phyloP scores from a whole-genome alignment of 257 asterid genomes.

The Solanum bulbocastanum region DNA sequence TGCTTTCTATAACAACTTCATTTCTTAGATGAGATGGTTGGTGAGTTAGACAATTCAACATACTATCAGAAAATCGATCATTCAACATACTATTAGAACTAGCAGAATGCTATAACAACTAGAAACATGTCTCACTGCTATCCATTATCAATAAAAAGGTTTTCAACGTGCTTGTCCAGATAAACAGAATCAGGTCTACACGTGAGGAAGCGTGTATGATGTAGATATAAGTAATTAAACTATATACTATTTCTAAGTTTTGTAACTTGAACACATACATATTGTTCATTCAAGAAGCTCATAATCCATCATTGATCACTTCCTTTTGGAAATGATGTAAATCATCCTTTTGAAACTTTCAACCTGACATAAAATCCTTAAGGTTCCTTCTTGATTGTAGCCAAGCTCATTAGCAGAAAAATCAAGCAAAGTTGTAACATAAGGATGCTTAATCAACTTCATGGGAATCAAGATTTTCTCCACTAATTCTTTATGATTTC shows the following conservation, averaged over 20 bases:
- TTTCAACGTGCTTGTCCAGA: background rate
- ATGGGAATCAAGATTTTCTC: constrained; percentile 3
- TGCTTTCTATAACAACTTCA: background rate
- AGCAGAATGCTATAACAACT: too few species aligned
- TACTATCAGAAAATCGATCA: background rate
- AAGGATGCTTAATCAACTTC: constrained; percentile 9
- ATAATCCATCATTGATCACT: background rate
- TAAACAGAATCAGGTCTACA: background rate
- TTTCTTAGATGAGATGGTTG: background rate
- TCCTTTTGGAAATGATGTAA: background rate
- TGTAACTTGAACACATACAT: background rate
- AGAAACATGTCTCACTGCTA: background rate
- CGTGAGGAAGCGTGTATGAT: background rate
- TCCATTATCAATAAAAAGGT: background rate
- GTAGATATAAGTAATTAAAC: background rate
- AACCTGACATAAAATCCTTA: constrained; percentile 2
- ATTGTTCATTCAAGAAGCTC: background rate
- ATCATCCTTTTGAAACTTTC: background rate
- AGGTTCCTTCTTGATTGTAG: background rate
- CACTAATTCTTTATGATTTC: background rate
- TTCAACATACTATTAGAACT: too few species aligned
- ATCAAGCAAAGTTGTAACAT: background rate
- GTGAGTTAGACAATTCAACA: background rate
- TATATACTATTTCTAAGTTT: background rate
- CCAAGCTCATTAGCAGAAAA: constrained; percentile 8